Evolutionary conservation across 164 flowering plant genomes (phyloP).

Genomic region (Akebia trifoliata): DNA sequence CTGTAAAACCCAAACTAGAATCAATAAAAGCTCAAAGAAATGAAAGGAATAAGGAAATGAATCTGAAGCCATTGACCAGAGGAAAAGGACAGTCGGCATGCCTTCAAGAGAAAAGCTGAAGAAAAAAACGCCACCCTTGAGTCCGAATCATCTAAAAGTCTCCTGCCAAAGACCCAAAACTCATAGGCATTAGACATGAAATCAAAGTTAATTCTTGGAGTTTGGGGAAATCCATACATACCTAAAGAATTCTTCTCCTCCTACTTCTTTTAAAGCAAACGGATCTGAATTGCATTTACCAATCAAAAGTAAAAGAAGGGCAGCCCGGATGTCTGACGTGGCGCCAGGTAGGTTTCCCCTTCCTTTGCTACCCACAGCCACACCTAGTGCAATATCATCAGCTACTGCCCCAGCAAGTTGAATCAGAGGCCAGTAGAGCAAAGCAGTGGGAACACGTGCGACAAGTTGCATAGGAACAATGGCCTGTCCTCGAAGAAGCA

Average conservation of each 20-base stretch:
- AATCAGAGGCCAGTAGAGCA: slow-evolving; percentile 96
- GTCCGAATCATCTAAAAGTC: slow-evolving; percentile 89
- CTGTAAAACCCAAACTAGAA: slow-evolving; percentile 37
- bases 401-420: slow-evolving; percentile 98
- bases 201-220: neutral
- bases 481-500: slow-evolving; percentile 80
- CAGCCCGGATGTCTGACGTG: slow-evolving; percentile 88
- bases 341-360: slow-evolving; percentile 96
- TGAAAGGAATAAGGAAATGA: neutral
- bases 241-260: slow-evolving; percentile 94
- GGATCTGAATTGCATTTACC: slow-evolving; percentile 94
- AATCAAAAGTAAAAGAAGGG: slow-evolving; percentile 84
- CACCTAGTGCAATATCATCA: slow-evolving; percentile 87
- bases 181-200: slow-evolving; percentile 2
- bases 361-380: slow-evolving; percentile 99
- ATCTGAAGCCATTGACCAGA: neutral
- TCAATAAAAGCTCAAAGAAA: slow-evolving; percentile 10
- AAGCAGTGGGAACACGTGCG: slow-evolving; percentile 79
- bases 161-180: slow-evolving; percentile 42
- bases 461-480: slow-evolving; percentile 91
- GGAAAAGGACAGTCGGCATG: slow-evolving; percentile 23
- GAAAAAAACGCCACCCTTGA: slow-evolving; percentile 96
- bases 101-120: slow-evolving; percentile 96
- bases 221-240: slow-evolving; percentile 15
- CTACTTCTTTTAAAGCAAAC: slow-evolving; percentile 78